Base-by-base conservation (phyloP, 2,329 filamentous ascomycete genomes). In the Aspergillus sp. region DNA sequence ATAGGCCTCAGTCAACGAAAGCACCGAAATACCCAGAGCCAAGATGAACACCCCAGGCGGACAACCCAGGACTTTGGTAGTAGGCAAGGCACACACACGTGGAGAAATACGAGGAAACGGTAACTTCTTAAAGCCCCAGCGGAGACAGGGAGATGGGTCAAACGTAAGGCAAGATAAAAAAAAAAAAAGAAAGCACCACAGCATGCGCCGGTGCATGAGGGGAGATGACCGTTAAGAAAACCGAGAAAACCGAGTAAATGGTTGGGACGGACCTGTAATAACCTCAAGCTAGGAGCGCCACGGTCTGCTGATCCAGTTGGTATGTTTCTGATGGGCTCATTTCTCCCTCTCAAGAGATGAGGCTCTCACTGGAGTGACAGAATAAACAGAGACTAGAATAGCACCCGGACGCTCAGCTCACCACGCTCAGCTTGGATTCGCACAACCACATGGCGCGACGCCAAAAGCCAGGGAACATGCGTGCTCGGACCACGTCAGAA, bases 21-120 rank as follows among this genome's bases (percentile, higher is more conserved):
- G 26, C 26, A 40, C 42, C 42, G 42, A 44, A 44, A 44, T 44
- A 44, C 42, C 40, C 41, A 39, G 43, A 45, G 43, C 43, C 43
- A 22, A 22, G 19, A 22, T 22, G n/a, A 22, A 39, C 41, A 45
- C 28, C 32, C 37, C 40, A 39, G 34, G 31, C 24, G 28, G 33
- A 41, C 19, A 22, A 10, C 19, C 19, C 19, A 22, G 19, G 19
- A 22, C 6, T 22, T 6, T 22, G 19, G 36, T n/a, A n/a, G 35
- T 40, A 37, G 33, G 41, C 19, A 34, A 41, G 37, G 31, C 35
- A 39, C 45, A 29, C 35, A 39, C 45, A 48, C 45, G 45, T 48
- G 45, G 45, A 33, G n/a, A 38, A 46, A 48, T 48, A 48, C 45
- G 45, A 48, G 45, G 44, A 44, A 48, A 48, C 43, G 45, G 43